These are phyloP conservation scores for Bodo saltans DNA, from an alignment of 78 protist genomes.

Conservation along the genomic window DNA sequence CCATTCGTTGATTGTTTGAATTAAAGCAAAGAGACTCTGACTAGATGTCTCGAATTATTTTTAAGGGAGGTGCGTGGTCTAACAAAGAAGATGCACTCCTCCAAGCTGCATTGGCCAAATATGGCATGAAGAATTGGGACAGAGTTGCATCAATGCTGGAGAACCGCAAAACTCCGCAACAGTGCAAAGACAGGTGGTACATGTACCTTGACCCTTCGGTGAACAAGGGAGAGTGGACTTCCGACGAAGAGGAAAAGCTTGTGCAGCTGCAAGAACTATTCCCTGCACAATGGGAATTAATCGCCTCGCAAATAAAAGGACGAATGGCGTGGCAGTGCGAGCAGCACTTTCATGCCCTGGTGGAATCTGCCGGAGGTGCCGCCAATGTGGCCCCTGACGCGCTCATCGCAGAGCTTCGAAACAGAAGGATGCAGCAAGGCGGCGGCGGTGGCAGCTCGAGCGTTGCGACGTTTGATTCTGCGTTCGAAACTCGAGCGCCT, in stretches of 20 bases:
- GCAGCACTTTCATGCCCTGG: constrained; percentile 92
- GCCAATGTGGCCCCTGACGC: too few species aligned
- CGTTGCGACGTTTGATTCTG: constrained; percentile 94
- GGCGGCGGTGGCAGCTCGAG: constrained; percentile 53
- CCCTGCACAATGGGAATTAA: constrained; percentile 97
- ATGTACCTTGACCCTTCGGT: constrained; percentile 99
- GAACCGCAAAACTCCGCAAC: constrained; percentile 91
- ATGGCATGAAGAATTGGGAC: constrained; percentile 88
- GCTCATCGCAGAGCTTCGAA: constrained; percentile 4
- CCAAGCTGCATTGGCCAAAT: constrained; percentile 99
- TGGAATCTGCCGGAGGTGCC: constrained; percentile 74
- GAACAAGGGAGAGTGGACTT: constrained; percentile 98
- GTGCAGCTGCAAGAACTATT: constrained; percentile 93
- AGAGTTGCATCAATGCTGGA: constrained; percentile 89
- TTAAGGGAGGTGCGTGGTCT: constrained; percentile 97
- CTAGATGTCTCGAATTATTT: too few species aligned
- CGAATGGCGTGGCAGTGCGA: constrained; percentile 97
- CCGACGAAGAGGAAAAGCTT: constrained; percentile 98
- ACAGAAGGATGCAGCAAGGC: constrained; percentile 26
- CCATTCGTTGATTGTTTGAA: too few species aligned
- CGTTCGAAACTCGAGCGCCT: constrained; percentile 96
- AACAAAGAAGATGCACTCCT: constrained; percentile 97
- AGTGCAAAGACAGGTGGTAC: constrained; percentile 93
- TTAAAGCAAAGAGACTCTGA: too few species aligned
- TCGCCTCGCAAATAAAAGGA: constrained; percentile 91